Base-by-base conservation (phyloP, 345 rosid genomes). In the Rhizophora apiculata region DNA sequence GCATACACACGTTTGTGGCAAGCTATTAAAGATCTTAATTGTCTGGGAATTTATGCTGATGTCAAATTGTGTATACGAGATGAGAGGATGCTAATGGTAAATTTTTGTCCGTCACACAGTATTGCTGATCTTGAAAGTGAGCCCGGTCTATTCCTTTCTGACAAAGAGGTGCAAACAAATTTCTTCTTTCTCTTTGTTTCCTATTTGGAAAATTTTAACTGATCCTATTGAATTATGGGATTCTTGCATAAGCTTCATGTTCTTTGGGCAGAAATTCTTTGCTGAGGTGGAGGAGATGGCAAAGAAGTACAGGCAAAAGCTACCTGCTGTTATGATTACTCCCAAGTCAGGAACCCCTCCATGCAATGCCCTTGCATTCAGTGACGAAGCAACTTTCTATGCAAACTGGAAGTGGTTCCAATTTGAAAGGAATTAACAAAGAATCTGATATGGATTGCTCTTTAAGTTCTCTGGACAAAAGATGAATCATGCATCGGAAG, bases 371-470 rank as follows among this genome's bases (percentile, higher is more conserved):
- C 67, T 78, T 62, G 73, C 85, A 61, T 84, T 83, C 55, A 83
- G 80, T 1, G 74, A 74, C 6, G 96, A 89, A 77, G 85, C 81
- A 71, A 78, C 75, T 59, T 57, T 82, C 54, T 91, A 84, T 61
- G 88, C 96, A 61, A 94, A 94, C 60, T 91, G 96, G 99, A 82
- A 86, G 31, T 94, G 99, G 97, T 89, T 94, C 87, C 86, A 68
- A 78, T 94, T 94, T 62, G 90, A 88, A 80, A 75, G 74, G 22
- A 79, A 80, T 36, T 68, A 31, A 68, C 68, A 70, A 73, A 66
- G 60, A 60, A 60, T 68, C 49, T 13, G 49, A 11, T 43, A 43
- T 13, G 18, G 18, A 15, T 43, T 43, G 19, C 49, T 43, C 19
- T 19, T 43, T 5, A 43, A 13, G 0, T 43, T 43, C 49, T 32